Conservation (phyloP, 106 monocot species). For the Cymbidium sinense region DNA sequence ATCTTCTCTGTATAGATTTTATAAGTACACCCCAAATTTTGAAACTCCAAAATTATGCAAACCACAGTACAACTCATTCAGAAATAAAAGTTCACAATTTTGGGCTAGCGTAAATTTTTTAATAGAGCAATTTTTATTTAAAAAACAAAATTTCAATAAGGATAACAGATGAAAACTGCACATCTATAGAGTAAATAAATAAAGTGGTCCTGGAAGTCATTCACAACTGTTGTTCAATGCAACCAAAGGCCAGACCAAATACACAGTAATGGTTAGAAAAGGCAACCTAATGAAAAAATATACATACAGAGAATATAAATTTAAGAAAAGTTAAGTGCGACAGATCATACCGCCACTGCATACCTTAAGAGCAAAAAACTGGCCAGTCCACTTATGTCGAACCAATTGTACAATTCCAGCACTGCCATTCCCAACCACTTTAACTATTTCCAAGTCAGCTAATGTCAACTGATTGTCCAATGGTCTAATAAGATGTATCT, state of each 20-base stretch:
- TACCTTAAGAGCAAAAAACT: slow-evolving; percentile 97
- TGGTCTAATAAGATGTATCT: slow-evolving; percentile 55
- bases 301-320: no score
- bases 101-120: not conserved
- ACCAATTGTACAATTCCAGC: slow-evolving; percentile 79
- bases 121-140: not conserved
- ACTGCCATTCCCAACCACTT: slow-evolving; percentile 81
- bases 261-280: not conserved
- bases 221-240: not conserved
- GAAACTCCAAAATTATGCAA: no score
- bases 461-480: slow-evolving; percentile 55
- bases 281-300: not conserved
- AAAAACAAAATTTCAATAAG: not conserved
- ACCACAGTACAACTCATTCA: not conserved
- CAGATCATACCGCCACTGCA: not conserved
- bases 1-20: no score
- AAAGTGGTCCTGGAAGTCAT: not conserved
- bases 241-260: not conserved
- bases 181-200: not conserved
- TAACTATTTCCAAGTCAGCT: slow-evolving; percentile 66
- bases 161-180: not conserved
- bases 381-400: slow-evolving; percentile 86
- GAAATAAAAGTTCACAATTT: not conserved
- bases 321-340: not conserved
- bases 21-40: no score